phyloP scores from a whole-genome alignment of 2,329 filamentous ascomycete species.

The Polychaeton citri region DNA sequence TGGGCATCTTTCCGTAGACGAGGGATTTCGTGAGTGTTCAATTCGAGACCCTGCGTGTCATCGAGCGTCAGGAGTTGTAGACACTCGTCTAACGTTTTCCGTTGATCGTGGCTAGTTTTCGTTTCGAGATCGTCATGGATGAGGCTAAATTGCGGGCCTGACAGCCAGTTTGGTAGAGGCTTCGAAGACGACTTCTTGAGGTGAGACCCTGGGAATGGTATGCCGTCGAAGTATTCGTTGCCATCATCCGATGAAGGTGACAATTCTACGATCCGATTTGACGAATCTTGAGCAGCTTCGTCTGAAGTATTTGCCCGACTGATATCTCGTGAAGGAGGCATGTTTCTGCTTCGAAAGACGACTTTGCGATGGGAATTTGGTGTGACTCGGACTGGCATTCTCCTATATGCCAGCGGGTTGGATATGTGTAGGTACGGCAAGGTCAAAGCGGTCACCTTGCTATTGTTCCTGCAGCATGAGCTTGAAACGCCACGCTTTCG shows the following conservation, averaged over 20 bases:
- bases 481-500: no score
- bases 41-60: slow-evolving; percentile 34
- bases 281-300: background rate
- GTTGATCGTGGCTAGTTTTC: slow-evolving; percentile 12
- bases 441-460: background rate
- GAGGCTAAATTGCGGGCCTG: background rate
- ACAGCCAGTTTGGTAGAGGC: slow-evolving; percentile 1
- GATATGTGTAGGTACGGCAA: no score
- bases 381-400: background rate
- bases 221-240: background rate
- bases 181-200: background rate
- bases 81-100: slow-evolving; percentile 42
- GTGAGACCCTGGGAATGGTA: background rate
- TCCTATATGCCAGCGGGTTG: background rate
- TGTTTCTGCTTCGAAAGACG: background rate
- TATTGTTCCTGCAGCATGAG: background rate
- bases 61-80: slow-evolving; percentile 50
- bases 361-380: background rate
- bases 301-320: background rate
- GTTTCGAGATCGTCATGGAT: slow-evolving; percentile 3
- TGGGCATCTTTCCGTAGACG: slow-evolving; percentile 53
- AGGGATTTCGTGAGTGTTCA: slow-evolving; percentile 61
- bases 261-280: background rate
- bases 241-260: background rate
- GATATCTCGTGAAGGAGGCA: background rate